Evolutionary conservation across 352 stramenopile genomes (phyloP).

Genomic region (Pythium phragmiticola): DNA sequence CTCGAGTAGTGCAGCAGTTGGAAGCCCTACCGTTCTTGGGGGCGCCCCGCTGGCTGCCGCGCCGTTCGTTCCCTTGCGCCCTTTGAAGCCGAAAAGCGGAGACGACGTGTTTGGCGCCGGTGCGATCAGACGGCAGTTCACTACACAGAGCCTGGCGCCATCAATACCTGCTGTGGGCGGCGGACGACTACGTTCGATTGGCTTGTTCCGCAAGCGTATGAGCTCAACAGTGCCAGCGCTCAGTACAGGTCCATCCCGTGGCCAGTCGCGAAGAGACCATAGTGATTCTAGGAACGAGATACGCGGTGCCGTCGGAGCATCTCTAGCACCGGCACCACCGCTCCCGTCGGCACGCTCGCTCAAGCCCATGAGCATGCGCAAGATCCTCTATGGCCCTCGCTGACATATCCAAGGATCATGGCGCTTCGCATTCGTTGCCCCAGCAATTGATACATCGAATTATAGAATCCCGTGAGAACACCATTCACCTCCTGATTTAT

Average conservation of each 20-base stretch:
- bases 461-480: too few species aligned
- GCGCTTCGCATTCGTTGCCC: too few species aligned
- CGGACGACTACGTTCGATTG: slow-evolving; percentile 26
- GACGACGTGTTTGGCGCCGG: slow-evolving; percentile 30
- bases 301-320: background rate
- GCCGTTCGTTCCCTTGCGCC: slow-evolving; percentile 26
- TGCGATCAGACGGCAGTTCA: slow-evolving; percentile 5
- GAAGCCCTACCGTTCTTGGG: background rate
- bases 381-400: background rate
- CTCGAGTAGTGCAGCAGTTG: background rate
- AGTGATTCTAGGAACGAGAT: slow-evolving; percentile 6
- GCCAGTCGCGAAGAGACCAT: background rate
- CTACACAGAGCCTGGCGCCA: background rate
- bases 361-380: slow-evolving; percentile 13
- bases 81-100: slow-evolving; percentile 30
- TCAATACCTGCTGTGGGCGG: background rate
- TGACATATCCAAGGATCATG: background rate
- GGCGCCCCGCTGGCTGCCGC: background rate
- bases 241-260: background rate
- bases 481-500: slow-evolving; percentile 7
- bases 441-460: too few species aligned
- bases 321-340: background rate
- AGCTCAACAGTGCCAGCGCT: background rate
- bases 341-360: background rate
- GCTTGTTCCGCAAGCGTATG: slow-evolving; percentile 26